Conservation (phyloP, 345 rosid genomes). For the Syzygium grande region DNA sequence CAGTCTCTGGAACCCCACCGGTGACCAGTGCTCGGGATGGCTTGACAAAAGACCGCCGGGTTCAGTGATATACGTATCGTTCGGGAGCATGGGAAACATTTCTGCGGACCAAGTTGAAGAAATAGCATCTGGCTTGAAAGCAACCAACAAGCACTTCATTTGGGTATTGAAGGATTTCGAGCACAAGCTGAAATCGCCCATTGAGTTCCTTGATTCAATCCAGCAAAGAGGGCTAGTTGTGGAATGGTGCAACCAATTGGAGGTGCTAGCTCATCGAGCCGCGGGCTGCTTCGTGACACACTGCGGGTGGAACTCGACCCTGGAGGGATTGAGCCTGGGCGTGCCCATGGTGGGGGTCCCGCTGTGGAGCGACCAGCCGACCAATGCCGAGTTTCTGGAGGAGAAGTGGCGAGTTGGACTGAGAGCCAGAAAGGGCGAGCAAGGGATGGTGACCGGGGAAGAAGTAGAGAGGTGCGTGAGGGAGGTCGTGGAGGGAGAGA, state of each 20-base stretch:
- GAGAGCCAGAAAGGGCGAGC: constrained; percentile 14
- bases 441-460: constrained; percentile 20
- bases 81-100: constrained; percentile 41
- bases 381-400: constrained; percentile 36
- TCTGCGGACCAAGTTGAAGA: constrained; percentile 27
- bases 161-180: constrained; percentile 29
- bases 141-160: constrained; percentile 22
- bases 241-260: constrained; percentile 40
- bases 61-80: constrained; percentile 39
- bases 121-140: constrained; percentile 30
- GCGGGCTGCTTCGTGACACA: constrained; percentile 40
- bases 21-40: constrained; percentile 25
- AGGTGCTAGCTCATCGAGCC: constrained; percentile 34
- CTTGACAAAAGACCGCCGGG: constrained; percentile 16
- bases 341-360: constrained; percentile 33
- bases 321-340: constrained; percentile 34
- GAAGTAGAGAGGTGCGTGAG: constrained; percentile 18
- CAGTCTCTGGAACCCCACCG: constrained; percentile 17
- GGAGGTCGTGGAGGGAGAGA: constrained; percentile 31
- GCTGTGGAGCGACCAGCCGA: constrained; percentile 37
- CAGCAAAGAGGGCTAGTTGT: constrained; percentile 22
- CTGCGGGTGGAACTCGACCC: constrained; percentile 45
- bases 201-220: constrained; percentile 3
- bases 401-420: constrained; percentile 34
- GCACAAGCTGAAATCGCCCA: constrained; percentile 5